A percentile compares a stretch with the other conserved stretches of the same genome.
phyloP scores from a whole-genome alignment of 345 rosid species.

The Trapa bicornis region DNA sequence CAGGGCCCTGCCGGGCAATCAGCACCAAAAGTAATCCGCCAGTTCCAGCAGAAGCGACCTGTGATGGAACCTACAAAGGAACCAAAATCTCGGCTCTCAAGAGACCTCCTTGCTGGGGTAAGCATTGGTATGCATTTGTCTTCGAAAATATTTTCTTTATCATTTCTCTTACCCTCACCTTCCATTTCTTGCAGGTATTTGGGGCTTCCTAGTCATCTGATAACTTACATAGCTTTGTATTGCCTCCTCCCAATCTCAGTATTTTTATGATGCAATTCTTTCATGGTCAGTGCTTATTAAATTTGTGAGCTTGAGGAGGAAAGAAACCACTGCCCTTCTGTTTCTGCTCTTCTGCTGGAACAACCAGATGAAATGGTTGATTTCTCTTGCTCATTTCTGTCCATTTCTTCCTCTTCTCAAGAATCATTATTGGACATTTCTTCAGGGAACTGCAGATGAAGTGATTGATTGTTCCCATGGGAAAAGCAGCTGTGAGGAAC shows the following conservation, averaged over 20 bases:
- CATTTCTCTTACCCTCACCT: neutral
- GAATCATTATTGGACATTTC: neutral
- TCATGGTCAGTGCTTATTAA: neutral
- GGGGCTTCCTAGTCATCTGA: constrained; percentile 23
- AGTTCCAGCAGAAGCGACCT: constrained; percentile 61
- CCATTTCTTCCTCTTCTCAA: neutral
- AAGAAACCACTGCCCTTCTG: too few species aligned
- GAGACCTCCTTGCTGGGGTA: constrained; percentile 58
- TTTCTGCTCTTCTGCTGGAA: too few species aligned
- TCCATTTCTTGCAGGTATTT: constrained; percentile 33
- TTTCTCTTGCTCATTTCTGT: neutral
- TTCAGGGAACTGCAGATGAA: constrained; percentile 91
- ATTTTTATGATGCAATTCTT: neutral
- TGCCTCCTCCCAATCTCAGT: neutral
- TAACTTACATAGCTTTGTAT: neutral
- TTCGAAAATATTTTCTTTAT: neutral
- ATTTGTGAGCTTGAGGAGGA: neutral
- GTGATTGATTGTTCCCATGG: constrained; percentile 95
- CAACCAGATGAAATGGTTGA: too few species aligned
- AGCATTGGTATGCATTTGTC: constrained; percentile 12
- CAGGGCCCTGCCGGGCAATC: constrained; percentile 23
- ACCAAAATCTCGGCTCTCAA: constrained; percentile 51
- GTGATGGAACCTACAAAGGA: constrained; percentile 29
- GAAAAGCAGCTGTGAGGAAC: constrained; percentile 74
- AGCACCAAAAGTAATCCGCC: constrained; percentile 33